Conservation (phyloP, 495 filamentous ascomycete genomes). For the Podospora pseudocomata region DNA sequence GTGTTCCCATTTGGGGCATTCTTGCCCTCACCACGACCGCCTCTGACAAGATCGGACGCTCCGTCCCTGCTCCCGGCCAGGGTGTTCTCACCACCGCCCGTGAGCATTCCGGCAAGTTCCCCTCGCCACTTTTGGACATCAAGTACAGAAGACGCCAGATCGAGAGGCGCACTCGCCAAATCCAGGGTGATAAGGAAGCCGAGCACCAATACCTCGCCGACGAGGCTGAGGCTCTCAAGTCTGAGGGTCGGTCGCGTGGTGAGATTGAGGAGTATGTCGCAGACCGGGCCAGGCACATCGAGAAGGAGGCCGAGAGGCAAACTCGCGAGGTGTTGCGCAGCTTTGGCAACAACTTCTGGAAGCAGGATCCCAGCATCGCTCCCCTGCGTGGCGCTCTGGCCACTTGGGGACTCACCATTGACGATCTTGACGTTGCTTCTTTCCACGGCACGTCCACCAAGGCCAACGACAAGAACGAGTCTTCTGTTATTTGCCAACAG, state of each 20-base stretch:
- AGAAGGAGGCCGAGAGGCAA: slow-evolving; percentile 83
- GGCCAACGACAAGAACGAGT: slow-evolving; percentile 99
- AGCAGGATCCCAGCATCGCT: slow-evolving; percentile 86
- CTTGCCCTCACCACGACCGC: slow-evolving; percentile 94
- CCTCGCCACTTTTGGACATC: slow-evolving; percentile 91
- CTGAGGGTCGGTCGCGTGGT: slow-evolving; percentile 65
- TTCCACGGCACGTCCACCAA: slow-evolving; percentile 99
- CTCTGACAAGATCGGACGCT: slow-evolving; percentile 97
- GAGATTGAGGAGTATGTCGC: slow-evolving; percentile 76
- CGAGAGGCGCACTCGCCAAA: slow-evolving; percentile 83
- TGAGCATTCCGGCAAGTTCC: slow-evolving; percentile 84
- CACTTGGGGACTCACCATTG: slow-evolving; percentile 96
- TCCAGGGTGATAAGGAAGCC: slow-evolving; percentile 92
- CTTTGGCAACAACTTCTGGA: slow-evolving; percentile 98
- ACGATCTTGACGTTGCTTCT: slow-evolving; percentile 89
- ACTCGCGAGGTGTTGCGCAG: slow-evolving; percentile 87
- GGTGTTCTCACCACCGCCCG: slow-evolving; percentile 97
- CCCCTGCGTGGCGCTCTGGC: slow-evolving; percentile 91
- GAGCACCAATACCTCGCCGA: slow-evolving; percentile 90
- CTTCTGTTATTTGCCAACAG: slow-evolving; percentile 95
- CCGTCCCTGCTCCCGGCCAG: slow-evolving; percentile 91
- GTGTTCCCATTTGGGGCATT: slow-evolving; percentile 94
- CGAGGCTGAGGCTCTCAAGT: slow-evolving; percentile 86
- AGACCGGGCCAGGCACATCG: slow-evolving; percentile 80
- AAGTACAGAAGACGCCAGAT: slow-evolving; percentile 95